These are phyloP conservation scores for Coffea canephora DNA, from an alignment of 257 asterid species.

Conservation along the genomic window DNA sequence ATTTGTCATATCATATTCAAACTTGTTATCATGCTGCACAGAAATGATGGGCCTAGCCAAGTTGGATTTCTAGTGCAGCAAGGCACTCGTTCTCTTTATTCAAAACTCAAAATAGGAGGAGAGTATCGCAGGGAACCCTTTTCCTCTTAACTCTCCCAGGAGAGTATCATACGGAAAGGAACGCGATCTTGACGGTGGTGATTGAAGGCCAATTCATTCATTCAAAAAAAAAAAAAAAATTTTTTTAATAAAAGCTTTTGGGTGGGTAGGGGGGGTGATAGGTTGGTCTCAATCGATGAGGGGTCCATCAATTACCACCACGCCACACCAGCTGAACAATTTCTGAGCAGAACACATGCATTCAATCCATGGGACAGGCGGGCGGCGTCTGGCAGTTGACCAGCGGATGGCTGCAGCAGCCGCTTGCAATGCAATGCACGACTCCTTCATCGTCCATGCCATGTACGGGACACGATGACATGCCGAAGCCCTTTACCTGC, in stretches of 20 bases:
- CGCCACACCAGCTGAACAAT: neutral
- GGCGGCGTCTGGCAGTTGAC: neutral
- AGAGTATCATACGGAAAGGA: too few relatives aligned
- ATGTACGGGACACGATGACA: neutral
- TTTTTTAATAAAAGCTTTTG: neutral
- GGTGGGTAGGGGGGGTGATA: neutral
- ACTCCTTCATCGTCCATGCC: neutral
- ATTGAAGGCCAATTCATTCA: too few relatives aligned
- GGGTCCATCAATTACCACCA: neutral
- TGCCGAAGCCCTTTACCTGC: neutral
- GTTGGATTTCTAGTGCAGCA: neutral
- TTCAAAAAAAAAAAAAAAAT: too few relatives aligned
- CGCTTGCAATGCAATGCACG: too few relatives aligned
- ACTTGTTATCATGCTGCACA: neutral
- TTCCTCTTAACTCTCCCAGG: too few relatives aligned
- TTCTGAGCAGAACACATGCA: slow-evolving; percentile 11
- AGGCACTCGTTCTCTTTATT: too few relatives aligned
- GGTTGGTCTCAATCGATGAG: neutral
- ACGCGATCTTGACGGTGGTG: too few relatives aligned
- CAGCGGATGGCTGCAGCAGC: too few relatives aligned
- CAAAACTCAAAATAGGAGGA: too few relatives aligned
- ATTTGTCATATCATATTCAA: neutral
- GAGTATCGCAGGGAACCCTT: too few relatives aligned
- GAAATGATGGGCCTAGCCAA: neutral
- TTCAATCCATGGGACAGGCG: neutral